A percentile compares a stretch with the other conserved stretches of the same genome.
Evolutionary conservation across 2,329 filamentous ascomycete species (phyloP).

Genomic region (Stagonosporopsis chrysanthemi): DNA sequence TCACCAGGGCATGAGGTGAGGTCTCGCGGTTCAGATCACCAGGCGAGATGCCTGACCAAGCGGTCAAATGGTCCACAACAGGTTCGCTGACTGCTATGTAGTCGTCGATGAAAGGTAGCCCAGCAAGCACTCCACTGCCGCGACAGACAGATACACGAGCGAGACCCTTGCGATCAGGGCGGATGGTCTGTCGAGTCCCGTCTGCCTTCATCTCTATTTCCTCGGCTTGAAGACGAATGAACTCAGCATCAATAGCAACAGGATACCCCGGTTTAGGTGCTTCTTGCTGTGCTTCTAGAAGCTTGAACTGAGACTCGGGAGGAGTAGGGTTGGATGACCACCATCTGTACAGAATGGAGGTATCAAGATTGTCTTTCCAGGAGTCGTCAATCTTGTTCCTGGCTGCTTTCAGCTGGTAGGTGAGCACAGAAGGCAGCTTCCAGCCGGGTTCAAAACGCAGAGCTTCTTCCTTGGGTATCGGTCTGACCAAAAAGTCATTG

Average conservation of each 20-base stretch:
- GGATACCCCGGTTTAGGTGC: conserved; percentile 74
- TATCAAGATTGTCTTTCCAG: conserved; percentile 88
- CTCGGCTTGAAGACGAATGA: conserved; percentile 89
- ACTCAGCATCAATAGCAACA: conserved; percentile 93
- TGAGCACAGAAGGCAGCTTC: conserved; percentile 89
- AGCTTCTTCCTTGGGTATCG: conserved; percentile 81
- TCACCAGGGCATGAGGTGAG: conserved; percentile 83
- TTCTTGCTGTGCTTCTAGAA: conserved; percentile 67
- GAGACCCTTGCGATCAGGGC: conserved; percentile 87
- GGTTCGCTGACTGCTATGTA: conserved; percentile 92
- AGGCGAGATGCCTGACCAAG: conserved; percentile 88
- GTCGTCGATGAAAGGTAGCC: conserved; percentile 92
- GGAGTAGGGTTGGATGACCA: conserved; percentile 56
- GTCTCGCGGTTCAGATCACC: conserved; percentile 81
- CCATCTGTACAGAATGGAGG: conserved; percentile 81
- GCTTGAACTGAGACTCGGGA: conserved; percentile 64
- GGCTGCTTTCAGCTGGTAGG: conserved; percentile 82
- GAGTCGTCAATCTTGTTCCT: conserved; percentile 83
- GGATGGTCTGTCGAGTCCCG: conserved; percentile 88
- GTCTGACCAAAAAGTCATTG: conserved; percentile 93
- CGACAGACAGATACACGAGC: conserved; percentile 92
- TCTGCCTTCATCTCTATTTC: conserved; percentile 97
- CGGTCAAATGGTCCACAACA: conserved; percentile 93
- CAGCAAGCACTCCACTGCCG: conserved; percentile 78
- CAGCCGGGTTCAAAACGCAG: conserved; percentile 87